phyloP scores from a whole-genome alignment of 345 rosid species.

The Reutealis trisperma region DNA sequence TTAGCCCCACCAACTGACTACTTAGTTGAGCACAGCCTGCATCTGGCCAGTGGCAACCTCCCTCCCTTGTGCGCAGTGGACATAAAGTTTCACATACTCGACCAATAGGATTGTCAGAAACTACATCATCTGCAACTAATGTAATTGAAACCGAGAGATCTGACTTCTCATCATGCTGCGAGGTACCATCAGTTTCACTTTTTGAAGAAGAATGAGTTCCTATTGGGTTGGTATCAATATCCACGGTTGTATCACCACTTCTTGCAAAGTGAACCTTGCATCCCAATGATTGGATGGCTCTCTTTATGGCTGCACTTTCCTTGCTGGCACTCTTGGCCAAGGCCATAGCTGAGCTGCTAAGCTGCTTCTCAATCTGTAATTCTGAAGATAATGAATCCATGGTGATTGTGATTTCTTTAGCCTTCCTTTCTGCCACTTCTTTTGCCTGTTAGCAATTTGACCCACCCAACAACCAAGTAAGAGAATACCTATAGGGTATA shows the following conservation, averaged over 20 bases:
- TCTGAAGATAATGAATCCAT: slow-evolving; percentile 62
- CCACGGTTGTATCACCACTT: slow-evolving; percentile 58
- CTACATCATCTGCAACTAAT: slow-evolving; percentile 48
- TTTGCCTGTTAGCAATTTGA: slow-evolving; percentile 56
- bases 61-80: slow-evolving; percentile 64
- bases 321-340: slow-evolving; percentile 68
- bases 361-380: slow-evolving; percentile 60
- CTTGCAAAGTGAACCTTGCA: slow-evolving; percentile 77
- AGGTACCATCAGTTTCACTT: slow-evolving; percentile 32
- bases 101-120: slow-evolving; percentile 37
- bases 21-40: slow-evolving; percentile 80
- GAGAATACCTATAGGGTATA: not conserved
- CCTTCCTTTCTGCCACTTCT: slow-evolving; percentile 71
- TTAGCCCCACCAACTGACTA: slow-evolving; percentile 80
- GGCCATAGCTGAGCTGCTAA: slow-evolving; percentile 58
- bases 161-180: slow-evolving; percentile 41
- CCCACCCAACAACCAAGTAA: not conserved
- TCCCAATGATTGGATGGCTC: slow-evolving; percentile 83
- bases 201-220: slow-evolving; percentile 34
- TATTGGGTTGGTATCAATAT: slow-evolving; percentile 44
- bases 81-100: slow-evolving; percentile 66
- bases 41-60: slow-evolving; percentile 91
- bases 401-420: slow-evolving; percentile 43
- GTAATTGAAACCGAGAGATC: slow-evolving; percentile 70
- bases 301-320: slow-evolving; percentile 62